These are phyloP conservation scores for Tetrahymena malaccensis DNA, from an alignment of 73 alveolate genomes.

Conservation along the genomic window DNA sequence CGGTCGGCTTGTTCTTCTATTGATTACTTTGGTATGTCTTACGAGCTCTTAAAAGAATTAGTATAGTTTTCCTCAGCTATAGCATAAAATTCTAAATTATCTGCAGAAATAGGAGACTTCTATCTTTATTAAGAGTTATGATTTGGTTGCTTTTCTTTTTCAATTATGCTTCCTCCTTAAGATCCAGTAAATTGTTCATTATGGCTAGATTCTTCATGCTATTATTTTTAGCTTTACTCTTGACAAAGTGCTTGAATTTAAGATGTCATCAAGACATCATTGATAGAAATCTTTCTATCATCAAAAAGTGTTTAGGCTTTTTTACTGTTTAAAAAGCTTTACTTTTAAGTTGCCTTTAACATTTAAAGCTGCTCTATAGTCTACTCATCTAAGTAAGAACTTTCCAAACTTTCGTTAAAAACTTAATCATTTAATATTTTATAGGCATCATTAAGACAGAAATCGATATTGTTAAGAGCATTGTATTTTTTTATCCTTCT, in stretches of 20 bases:
- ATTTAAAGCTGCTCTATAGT: neutral
- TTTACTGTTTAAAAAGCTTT: neutral
- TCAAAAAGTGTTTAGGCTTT: neutral
- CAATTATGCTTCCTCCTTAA: neutral
- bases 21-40: too few species aligned
- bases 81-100: neutral
- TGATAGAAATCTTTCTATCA: neutral
- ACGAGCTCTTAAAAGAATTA: neutral
- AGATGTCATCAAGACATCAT: neutral
- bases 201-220: neutral
- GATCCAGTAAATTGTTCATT: neutral
- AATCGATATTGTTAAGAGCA: neutral
- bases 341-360: too few species aligned
- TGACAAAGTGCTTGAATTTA: too few species aligned
- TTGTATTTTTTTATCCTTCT: neutral
- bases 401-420: neutral
- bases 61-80: too few species aligned
- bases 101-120: neutral
- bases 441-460: neutral
- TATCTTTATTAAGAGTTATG: too few species aligned
- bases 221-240: too few species aligned
- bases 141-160: neutral
- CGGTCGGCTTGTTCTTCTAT: neutral
- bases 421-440: neutral
- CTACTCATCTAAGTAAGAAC: neutral